These are phyloP conservation scores for Tetramitus jugosus DNA, from an alignment of 208 protist species.

Conservation along the genomic window DNA sequence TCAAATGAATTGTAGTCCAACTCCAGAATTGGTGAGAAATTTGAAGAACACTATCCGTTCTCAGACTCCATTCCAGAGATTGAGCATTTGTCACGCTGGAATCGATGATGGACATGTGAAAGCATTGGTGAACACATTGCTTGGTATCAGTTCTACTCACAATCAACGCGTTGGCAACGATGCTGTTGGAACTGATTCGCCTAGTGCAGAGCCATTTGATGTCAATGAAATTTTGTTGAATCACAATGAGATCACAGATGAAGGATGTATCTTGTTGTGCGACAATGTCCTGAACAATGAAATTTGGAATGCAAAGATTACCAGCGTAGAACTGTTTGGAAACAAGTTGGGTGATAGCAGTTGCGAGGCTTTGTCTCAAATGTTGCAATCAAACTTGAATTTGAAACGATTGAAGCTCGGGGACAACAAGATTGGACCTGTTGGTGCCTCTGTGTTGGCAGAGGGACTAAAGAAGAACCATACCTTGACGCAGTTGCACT, in stretches of 20 bases:
- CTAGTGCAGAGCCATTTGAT: background rate
- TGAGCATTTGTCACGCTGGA: constrained; percentile 4
- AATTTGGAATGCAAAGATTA: background rate
- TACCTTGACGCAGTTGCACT: background rate
- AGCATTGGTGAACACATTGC: background rate
- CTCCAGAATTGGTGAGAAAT: background rate
- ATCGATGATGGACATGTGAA: background rate
- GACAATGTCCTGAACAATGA: background rate
- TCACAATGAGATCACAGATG: constrained; percentile 15
- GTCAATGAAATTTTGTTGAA: constrained; percentile 20
- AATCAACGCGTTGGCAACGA: too few species aligned
- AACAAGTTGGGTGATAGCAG: background rate
- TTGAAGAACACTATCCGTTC: background rate
- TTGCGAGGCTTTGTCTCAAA: background rate
- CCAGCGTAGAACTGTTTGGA: constrained; percentile 15
- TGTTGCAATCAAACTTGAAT: background rate
- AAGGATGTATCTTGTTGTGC: background rate
- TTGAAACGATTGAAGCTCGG: constrained; percentile 11
- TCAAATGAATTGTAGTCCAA: too few species aligned
- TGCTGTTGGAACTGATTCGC: too few species aligned
- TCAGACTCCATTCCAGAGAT: background rate
- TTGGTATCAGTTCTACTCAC: background rate
- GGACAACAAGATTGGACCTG: background rate
- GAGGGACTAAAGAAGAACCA: background rate
- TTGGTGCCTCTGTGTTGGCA: background rate